These are phyloP conservation scores for Monilinia laxa DNA, from an alignment of 2,329 filamentous ascomycete genomes.

Conservation along the genomic window DNA sequence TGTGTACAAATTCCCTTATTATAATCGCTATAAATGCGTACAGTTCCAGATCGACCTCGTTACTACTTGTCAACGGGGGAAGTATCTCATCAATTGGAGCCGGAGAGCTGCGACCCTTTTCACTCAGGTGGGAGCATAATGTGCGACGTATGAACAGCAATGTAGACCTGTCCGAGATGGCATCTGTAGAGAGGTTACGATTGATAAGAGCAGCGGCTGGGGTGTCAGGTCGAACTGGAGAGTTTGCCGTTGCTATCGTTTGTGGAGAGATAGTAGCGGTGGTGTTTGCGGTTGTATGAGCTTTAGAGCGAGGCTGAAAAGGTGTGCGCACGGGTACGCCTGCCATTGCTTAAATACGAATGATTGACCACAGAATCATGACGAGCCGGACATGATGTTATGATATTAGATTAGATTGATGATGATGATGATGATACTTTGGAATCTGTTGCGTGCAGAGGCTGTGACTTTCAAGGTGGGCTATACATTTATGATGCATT, in stretches of 20 bases:
- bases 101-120: conserved; percentile 55
- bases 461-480: background rate
- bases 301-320: conserved; percentile 24
- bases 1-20: conserved; percentile 83
- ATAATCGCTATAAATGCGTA: conserved; percentile 91
- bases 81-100: conserved; percentile 75
- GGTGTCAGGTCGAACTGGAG: conserved; percentile 26
- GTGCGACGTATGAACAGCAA: conserved; percentile 76
- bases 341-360: conserved; percentile 20
- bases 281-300: conserved; percentile 5
- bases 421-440: background rate
- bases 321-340: conserved; percentile 21
- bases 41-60: conserved; percentile 88
- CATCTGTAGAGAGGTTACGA: conserved; percentile 46
- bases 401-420: too few species aligned
- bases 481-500: background rate
- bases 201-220: conserved; percentile 36
- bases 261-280: conserved; percentile 11
- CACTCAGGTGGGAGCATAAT: conserved; percentile 69
- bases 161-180: conserved; percentile 76
- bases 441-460: background rate
- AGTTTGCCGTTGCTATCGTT: conserved; percentile 8
- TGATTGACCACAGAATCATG: conserved; percentile 11
- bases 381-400: conserved; percentile 3
- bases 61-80: conserved; percentile 89